A percentile compares a stretch with the other conserved stretches of the same genome.
Conservation (phyloP, 2,329 filamentous ascomycete genomes). For the Pseudonectria buxi region DNA sequence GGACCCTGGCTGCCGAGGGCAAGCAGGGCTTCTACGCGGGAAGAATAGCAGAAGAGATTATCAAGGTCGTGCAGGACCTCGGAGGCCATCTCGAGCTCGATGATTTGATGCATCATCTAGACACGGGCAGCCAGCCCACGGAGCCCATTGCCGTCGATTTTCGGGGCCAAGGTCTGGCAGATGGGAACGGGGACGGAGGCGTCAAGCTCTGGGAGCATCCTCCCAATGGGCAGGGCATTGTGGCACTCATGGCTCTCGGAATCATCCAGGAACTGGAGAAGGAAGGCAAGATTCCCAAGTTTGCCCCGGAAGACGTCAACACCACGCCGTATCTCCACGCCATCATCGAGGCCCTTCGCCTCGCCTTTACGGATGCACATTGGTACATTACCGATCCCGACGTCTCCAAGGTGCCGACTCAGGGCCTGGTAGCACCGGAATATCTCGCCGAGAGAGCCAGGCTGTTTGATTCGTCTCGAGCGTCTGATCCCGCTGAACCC, state of each 20-base stretch:
- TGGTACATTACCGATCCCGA: slow-evolving; percentile 90
- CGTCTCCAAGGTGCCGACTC: slow-evolving; percentile 60
- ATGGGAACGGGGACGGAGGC: slow-evolving; percentile 33
- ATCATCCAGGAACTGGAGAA: slow-evolving; percentile 83
- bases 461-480: slow-evolving; percentile 50
- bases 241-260: slow-evolving; percentile 88
- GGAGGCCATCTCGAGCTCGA: slow-evolving; percentile 74
- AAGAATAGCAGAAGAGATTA: slow-evolving; percentile 69
- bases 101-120: slow-evolving; percentile 71
- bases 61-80: slow-evolving; percentile 67
- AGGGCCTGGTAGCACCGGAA: slow-evolving; percentile 60
- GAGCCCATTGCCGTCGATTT: slow-evolving; percentile 80
- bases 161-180: slow-evolving; percentile 49
- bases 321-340: slow-evolving; percentile 74
- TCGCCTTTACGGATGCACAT: slow-evolving; percentile 80
- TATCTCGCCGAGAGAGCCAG: slow-evolving; percentile 68
- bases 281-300: slow-evolving; percentile 65
- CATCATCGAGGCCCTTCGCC: slow-evolving; percentile 78
- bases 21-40: slow-evolving; percentile 91
- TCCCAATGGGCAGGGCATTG: slow-evolving; percentile 92
- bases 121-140: slow-evolving; percentile 64
- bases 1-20: slow-evolving; percentile 67
- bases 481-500: slow-evolving; percentile 56
- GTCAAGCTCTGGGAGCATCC: slow-evolving; percentile 94
- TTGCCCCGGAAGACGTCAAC: slow-evolving; percentile 70